Evolutionary conservation across 495 filamentous ascomycete species (phyloP).

Genomic region (Clohesyomyces aquaticus): DNA sequence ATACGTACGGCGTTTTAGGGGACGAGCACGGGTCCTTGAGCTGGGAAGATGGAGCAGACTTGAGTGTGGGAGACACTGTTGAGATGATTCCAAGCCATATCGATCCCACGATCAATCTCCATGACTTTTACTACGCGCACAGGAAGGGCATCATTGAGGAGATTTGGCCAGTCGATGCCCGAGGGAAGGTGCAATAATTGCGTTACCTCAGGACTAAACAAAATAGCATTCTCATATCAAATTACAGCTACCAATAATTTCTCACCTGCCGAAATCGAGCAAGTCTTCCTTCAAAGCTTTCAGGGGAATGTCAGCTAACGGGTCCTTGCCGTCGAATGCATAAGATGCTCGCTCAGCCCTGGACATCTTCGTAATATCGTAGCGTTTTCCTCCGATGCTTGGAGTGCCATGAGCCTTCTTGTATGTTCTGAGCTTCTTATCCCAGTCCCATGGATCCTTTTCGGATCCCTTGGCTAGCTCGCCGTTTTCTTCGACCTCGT

Average conservation of each 20-base stretch:
- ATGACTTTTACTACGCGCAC: conserved; percentile 37
- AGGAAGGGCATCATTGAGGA: conserved; percentile 36
- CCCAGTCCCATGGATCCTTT: conserved; percentile 17
- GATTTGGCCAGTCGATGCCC: conserved; percentile 33
- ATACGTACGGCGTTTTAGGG: conserved; percentile 30
- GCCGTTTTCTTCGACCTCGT: neutral
- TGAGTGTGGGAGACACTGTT: conserved; percentile 31
- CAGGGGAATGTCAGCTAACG: conserved; percentile 10
- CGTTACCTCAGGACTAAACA: neutral
- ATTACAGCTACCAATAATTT: neutral
- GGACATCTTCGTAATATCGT: conserved; percentile 36
- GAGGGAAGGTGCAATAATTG: conserved; percentile 35
- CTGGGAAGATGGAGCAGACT: conserved; percentile 33
- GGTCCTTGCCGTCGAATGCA: conserved; percentile 32
- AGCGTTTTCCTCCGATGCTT: conserved; percentile 14
- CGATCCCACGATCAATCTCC: conserved; percentile 38
- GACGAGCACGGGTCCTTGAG: conserved; percentile 35
- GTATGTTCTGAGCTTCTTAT: conserved; percentile 4
- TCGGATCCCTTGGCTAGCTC: neutral
- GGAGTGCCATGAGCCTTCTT: neutral
- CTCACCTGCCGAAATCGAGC: conserved; percentile 5
- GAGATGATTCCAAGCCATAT: conserved; percentile 41
- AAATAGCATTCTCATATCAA: neutral
- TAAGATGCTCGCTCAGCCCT: conserved; percentile 21
- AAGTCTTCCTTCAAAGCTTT: conserved; percentile 2